Conservation (phyloP, 2,329 filamentous ascomycete species). For the Aspergillus glaucus region DNA sequence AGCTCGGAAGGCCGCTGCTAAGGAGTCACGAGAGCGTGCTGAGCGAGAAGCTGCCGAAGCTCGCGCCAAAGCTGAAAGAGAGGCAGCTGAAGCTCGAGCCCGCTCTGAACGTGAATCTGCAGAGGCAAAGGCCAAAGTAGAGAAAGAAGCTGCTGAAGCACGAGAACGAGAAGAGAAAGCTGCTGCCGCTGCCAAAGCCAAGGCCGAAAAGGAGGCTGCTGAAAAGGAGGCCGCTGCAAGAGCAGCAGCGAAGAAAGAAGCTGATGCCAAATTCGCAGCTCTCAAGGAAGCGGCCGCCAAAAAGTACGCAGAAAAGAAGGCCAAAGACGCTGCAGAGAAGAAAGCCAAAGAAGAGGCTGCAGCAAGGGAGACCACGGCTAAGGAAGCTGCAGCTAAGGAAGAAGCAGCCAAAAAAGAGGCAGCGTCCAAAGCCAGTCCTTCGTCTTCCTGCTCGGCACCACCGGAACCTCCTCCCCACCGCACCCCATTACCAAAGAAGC, state of each 20-base stretch:
- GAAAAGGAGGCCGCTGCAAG: slow-evolving; percentile 61
- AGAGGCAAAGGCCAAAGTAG: slow-evolving; percentile 21
- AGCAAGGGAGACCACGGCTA: slow-evolving; percentile 15
- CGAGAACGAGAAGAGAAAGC: slow-evolving; percentile 25
- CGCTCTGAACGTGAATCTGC: slow-evolving; percentile 8
- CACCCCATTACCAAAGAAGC: slow-evolving; percentile 36
- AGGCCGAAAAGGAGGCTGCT: slow-evolving; percentile 37
- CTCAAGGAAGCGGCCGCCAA: slow-evolving; percentile 36
- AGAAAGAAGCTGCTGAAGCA: slow-evolving; percentile 30
- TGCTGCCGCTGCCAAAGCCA: slow-evolving; percentile 29
- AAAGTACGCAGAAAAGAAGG: slow-evolving; percentile 33
- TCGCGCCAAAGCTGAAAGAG: slow-evolving; percentile 14
- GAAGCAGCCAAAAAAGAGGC: slow-evolving; percentile 29
- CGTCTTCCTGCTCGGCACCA: slow-evolving; percentile 15
- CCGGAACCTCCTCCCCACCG: slow-evolving; percentile 17
- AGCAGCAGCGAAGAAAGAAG: slow-evolving; percentile 30
- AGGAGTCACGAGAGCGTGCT: slow-evolving; percentile 13
- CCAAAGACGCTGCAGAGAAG: slow-evolving; percentile 26
- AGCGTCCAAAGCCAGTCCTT: slow-evolving; percentile 12
- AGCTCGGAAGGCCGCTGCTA: slow-evolving; percentile 18
- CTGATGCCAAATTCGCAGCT: slow-evolving; percentile 33
- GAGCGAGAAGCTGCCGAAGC: slow-evolving; percentile 21
- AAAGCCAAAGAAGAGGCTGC: slow-evolving; percentile 6
- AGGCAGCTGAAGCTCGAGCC: slow-evolving; percentile 11
- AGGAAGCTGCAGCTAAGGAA: slow-evolving; percentile 25